Percentiles rank a stretch among this genome's conserved stretches.
Evolutionary conservation across 495 filamentous ascomycete genomes (phyloP).

Genomic region (Penicillium maclennaniae): DNA sequence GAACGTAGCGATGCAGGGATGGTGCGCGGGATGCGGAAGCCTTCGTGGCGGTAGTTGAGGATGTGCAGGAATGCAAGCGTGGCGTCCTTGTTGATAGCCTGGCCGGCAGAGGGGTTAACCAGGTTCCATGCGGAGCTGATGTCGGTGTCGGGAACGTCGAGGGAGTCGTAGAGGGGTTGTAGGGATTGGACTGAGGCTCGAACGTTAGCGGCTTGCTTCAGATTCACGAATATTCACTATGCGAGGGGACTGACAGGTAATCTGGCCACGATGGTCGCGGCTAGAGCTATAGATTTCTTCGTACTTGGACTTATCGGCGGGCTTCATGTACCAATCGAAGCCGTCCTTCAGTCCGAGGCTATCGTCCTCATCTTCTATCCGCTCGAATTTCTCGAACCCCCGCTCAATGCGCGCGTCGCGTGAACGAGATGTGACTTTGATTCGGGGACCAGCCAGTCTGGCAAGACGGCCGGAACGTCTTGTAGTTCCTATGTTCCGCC

Average conservation of each 20-base stretch:
- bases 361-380: constrained; percentile 70
- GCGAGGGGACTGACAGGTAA: constrained; percentile 58
- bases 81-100: constrained; percentile 89
- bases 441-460: constrained; percentile 95
- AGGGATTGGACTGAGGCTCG: constrained; percentile 65
- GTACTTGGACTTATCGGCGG: constrained; percentile 84
- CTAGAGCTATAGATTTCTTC: constrained; percentile 93
- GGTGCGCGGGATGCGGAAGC: constrained; percentile 87
- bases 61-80: constrained; percentile 93
- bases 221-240: neutral
- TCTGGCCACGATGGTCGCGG: constrained; percentile 76
- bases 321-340: constrained; percentile 99
- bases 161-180: constrained; percentile 78
- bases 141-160: constrained; percentile 95
- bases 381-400: constrained; percentile 74
- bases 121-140: constrained; percentile 94
- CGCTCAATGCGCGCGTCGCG: constrained; percentile 75
- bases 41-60: constrained; percentile 90
- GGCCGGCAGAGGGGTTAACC: constrained; percentile 77
- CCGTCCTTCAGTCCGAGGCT: constrained; percentile 83
- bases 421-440: constrained; percentile 95
- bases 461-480: constrained; percentile 77
- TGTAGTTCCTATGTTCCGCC: constrained; percentile 64
- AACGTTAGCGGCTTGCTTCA: constrained; percentile 5
- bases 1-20: constrained; percentile 87